Evolutionary conservation across 73 alveolate genomes (phyloP), one percentile per base, ranked within the genome.

Genomic region (Breviolum minutum): DNA sequence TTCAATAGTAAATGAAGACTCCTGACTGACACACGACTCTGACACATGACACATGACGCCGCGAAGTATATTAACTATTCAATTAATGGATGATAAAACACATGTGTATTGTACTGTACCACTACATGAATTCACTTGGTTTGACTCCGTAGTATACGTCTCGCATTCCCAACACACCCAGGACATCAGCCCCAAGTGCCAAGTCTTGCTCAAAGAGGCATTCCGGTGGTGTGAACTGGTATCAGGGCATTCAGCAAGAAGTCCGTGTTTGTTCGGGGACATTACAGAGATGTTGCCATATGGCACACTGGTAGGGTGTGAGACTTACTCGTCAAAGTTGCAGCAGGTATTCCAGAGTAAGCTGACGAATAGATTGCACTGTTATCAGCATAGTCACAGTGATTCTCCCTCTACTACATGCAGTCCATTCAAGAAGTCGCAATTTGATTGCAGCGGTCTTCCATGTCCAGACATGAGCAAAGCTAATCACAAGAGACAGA

Each of bases 401-500:
- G n/a, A n/a, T n/a, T n/a, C n/a, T n/a, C n/a, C n/a, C 60, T 17
- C n/a, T 8, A 17, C 63, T 19, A 16, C 73, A 64, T 84, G 94
- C 62, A 19, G 20, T 8, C 48, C 61, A 6, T 14, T 8, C 81
- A 24, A 26, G 63, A 30, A 8, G 12, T 63, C 80, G 32, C 63
- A 62, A 22, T 86, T 86, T 30, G 63, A 20, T 22, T 7, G 20
- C 22, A n/a, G 68, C n/a, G 95, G 95, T 17, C 17, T 86, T 12
- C 95, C 95, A 27, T 86, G 95, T 30, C 95, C 95, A 22, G 95
- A 86, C 66, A 86, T 86, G 95, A 24, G 66, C 8, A 8, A 26
- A 9, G 80, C 82, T 2, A 64, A 68, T 17, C 62, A n/a, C 32
- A 26, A 29, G 66, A 8, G 80, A 16, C 26, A 2, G 66, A 61